Percentiles rank a stretch among this genome's conserved stretches.
Evolutionary conservation across 192 early-diverging fungal genomes (phyloP).

Genomic region (Coemansia javaensis): DNA sequence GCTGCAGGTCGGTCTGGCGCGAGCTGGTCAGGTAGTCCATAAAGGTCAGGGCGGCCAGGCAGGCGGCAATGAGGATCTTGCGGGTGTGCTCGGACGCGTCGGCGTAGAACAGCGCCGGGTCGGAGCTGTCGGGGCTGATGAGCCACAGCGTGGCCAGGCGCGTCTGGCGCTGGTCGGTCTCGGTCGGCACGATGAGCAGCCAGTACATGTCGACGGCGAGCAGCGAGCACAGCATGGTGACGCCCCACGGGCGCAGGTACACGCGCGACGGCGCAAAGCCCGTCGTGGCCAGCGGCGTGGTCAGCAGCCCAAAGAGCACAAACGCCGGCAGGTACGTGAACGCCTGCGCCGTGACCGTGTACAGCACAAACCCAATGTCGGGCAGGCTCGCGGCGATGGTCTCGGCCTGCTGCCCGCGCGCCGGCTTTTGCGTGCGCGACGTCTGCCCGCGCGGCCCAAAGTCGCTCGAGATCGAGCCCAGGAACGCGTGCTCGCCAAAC

Average conservation of each 20-base stretch:
- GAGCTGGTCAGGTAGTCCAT: conserved; percentile 38
- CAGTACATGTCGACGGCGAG: conserved; percentile 34
- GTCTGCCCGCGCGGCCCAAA: conserved; percentile 29
- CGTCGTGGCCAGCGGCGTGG: conserved; percentile 26
- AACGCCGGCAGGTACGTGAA: conserved; percentile 41
- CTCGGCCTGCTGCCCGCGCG: too few relatives aligned
- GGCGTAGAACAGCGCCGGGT: conserved; percentile 21
- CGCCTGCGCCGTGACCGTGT: conserved; percentile 9
- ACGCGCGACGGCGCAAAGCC: conserved; percentile 37
- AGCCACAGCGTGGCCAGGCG: conserved; percentile 20
- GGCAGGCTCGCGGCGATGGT: conserved; percentile 11
- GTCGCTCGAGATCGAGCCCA: conserved; percentile 38
- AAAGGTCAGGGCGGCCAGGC: conserved; percentile 9
- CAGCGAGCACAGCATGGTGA: conserved; percentile 19
- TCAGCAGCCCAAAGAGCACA: conserved; percentile 18
- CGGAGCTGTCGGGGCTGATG: conserved; percentile 25
- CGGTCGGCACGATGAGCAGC: conserved; percentile 26
- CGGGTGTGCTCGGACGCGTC: conserved; percentile 37
- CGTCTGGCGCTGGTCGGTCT: conserved; percentile 3
- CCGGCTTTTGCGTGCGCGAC: conserved; percentile 5
- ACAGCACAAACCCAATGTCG: conserved; percentile 25
- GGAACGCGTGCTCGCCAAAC: conserved; percentile 38
- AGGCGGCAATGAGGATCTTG: conserved; percentile 12
- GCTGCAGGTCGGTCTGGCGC: conserved; percentile 41
- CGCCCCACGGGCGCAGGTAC: conserved; percentile 30